A percentile compares a stretch with the other conserved stretches of the same genome.
Evolutionary conservation across 805 yeast genomes (phyloP).

Genomic region (Hanseniaspora occidentalis): DNA sequence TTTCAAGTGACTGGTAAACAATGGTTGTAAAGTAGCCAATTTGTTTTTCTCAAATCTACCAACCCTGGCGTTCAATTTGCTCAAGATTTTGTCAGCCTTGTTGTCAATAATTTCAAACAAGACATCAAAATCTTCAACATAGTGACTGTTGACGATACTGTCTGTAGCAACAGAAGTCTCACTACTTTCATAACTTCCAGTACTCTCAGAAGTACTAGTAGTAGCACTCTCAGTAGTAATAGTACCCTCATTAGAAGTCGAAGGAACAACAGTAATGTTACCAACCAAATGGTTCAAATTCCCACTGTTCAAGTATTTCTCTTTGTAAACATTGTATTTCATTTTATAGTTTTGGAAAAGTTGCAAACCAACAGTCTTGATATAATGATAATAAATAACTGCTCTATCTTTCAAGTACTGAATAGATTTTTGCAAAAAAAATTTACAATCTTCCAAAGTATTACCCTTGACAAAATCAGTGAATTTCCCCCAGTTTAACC

Average conservation of each 20-base stretch:
- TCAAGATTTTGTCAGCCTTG: conserved; percentile 1
- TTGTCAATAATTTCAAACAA: background rate
- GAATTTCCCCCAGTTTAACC: no score
- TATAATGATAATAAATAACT: no score
- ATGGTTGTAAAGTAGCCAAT: background rate
- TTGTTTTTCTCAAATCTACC: background rate
- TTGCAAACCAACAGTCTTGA: no score
- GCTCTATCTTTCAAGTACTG: no score
- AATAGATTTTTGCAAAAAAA: no score
- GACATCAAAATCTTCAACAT: background rate
- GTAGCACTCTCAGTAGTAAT: no score
- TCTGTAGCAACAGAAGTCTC: background rate
- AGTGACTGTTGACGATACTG: background rate
- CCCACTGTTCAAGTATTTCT: background rate
- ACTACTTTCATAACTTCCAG: background rate
- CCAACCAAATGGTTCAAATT: no score
- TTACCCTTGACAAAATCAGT: no score
- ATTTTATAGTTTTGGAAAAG: background rate
- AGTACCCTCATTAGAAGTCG: no score
- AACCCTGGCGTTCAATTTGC: background rate
- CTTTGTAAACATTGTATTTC: background rate
- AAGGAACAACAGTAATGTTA: no score
- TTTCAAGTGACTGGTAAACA: conserved; percentile 1
- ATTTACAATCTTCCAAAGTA: no score
- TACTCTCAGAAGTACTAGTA: background rate